Evolutionary conservation across 257 asterid species (phyloP).

Genomic region (Lycium barbarum): DNA sequence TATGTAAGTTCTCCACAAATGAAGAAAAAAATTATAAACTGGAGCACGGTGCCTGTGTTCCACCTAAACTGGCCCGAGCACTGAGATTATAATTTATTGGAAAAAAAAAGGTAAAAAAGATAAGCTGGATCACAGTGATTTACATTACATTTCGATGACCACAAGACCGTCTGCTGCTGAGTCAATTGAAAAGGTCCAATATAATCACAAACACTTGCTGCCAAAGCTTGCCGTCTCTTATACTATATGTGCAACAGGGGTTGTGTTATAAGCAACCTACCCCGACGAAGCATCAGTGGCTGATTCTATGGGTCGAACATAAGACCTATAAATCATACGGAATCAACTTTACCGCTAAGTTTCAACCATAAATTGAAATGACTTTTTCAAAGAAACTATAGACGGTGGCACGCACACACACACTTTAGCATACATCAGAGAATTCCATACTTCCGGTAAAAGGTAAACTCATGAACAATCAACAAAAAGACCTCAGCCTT

Average conservation of each 20-base stretch:
- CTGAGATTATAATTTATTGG: too few relatives aligned
- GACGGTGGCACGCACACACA: not conserved
- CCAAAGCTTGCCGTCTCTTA: not conserved
- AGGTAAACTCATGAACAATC: not conserved
- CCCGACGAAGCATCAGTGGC: not conserved
- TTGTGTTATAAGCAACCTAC: not conserved
- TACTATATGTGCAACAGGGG: not conserved
- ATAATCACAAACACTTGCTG: not conserved
- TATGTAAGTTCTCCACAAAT: too few relatives aligned
- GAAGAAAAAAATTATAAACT: too few relatives aligned
- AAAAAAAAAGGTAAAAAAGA: too few relatives aligned
- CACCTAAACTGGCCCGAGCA: too few relatives aligned
- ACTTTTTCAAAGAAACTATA: not conserved
- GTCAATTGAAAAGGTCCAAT: constrained; percentile 14
- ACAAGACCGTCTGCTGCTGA: not conserved
- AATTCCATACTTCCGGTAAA: not conserved
- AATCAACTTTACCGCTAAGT: not conserved
- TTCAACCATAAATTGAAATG: not conserved
- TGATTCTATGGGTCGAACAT: not conserved
- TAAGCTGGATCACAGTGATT: too few relatives aligned
- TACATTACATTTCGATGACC: not conserved
- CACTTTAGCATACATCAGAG: not conserved
- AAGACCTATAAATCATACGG: not conserved
- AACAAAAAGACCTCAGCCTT: not conserved
- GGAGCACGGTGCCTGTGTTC: too few relatives aligned